Conservation (phyloP, 2,329 filamentous ascomycete species). For the Hypoxylon sp. region DNA sequence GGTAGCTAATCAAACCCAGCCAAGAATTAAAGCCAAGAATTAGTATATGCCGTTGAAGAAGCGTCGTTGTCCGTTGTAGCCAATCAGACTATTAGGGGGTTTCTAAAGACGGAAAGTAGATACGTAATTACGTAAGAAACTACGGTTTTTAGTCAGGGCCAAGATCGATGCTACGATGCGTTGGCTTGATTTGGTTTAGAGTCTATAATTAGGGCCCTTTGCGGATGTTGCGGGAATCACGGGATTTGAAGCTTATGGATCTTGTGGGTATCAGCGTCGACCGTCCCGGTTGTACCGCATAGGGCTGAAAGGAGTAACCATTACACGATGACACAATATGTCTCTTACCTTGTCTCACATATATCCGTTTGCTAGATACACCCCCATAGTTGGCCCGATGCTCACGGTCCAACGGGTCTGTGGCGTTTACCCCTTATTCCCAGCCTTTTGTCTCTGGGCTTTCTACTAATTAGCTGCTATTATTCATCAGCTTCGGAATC, state of each 20-base stretch:
- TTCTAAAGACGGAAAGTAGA: neutral
- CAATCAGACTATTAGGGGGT: neutral
- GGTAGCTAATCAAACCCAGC: neutral
- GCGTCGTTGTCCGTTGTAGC: neutral
- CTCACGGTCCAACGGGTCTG: neutral
- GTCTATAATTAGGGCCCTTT: neutral
- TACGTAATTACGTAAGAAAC: neutral
- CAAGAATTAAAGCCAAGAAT: neutral
- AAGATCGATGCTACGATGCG: neutral
- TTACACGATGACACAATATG: neutral
- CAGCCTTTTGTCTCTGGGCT: neutral
- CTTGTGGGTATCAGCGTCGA: neutral
- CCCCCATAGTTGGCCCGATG: neutral
- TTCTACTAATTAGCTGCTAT: neutral
- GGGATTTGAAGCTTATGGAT: neutral
- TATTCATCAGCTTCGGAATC: neutral
- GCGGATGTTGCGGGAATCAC: constrained; percentile 2
- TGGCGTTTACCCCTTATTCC: constrained; percentile 1
- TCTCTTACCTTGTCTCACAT: neutral
- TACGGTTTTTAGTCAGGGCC: neutral
- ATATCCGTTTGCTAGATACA: neutral
- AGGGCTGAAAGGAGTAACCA: neutral
- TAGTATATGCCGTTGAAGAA: neutral
- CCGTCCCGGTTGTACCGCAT: neutral
- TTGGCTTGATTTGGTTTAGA: neutral